Conservation (phyloP, 495 filamentous ascomycete species). For the Platismatia glauca region DNA sequence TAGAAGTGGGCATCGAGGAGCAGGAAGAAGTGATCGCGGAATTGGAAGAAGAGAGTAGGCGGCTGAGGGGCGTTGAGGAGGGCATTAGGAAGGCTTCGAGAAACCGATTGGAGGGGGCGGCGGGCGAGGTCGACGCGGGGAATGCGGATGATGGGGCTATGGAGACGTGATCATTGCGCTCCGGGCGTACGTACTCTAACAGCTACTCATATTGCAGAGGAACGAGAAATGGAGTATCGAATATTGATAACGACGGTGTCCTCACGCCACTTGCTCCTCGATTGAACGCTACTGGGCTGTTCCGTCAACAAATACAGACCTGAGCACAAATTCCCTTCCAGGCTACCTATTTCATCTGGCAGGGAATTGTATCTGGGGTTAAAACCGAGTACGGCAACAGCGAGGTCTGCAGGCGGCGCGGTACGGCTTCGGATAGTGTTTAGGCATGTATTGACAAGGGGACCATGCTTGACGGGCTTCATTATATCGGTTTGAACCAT, state of each 20-base stretch:
- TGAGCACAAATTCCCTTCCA: neutral
- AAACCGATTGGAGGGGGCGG: constrained; percentile 31
- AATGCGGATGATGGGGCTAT: constrained; percentile 1
- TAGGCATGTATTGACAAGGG: too few species aligned
- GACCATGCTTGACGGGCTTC: too few species aligned
- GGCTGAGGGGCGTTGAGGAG: constrained; percentile 43
- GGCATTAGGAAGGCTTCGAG: constrained; percentile 1
- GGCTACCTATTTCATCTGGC: too few species aligned
- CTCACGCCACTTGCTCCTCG: neutral
- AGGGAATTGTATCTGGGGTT: too few species aligned
- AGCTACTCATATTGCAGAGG: neutral
- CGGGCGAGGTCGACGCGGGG: neutral
- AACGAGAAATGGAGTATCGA: neutral
- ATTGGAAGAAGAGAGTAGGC: constrained; percentile 57
- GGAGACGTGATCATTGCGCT: constrained; percentile 5
- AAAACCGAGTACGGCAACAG: too few species aligned
- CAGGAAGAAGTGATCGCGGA: constrained; percentile 72
- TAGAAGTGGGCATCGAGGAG: constrained; percentile 61
- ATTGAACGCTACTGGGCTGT: neutral
- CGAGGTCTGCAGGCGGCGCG: too few species aligned
- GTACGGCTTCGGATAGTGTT: too few species aligned
- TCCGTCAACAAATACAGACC: neutral
- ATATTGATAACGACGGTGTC: neutral
- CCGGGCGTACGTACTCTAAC: neutral
- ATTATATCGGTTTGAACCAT: too few species aligned